Evolutionary conservation across 1,284 basidiomycete species (phyloP), one percentile per base, ranked within the genome.

Genomic region (Ustilago trichophora): DNA sequence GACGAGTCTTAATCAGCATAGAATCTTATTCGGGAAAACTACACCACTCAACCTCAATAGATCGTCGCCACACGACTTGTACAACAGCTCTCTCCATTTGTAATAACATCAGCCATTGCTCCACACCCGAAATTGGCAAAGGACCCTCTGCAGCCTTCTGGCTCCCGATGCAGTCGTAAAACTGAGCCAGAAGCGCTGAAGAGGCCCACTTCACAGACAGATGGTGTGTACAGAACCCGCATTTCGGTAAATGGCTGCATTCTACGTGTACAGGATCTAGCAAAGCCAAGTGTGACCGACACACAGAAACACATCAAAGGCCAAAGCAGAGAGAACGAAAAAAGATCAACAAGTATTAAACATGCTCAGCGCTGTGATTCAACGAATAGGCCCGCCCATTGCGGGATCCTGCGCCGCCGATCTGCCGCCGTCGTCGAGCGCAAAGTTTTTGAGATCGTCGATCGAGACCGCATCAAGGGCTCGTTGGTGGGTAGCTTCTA

Each of bases 401-500:
- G 65, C 49, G 4, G 65, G 58, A 33, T 68, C 58, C 33, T 43
- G 43, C 4, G 65, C 26, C 6, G n/a, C 15, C 32, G 4, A 29
- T 50, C 26, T 31, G 5, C 42, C 29, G 4, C 19, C 45, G 3
- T 49, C 54, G 9, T 72, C 58, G 1, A 65, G 11, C 0, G 64
- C 59, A 26, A 74, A 74, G 2, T 25, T 40, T 25, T 43, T 45
- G 15, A 74, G 42, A 21, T 74, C 72, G 7, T 74, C 65, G 31
- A 74, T 25, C 15, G 58, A 48, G 5, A 74, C 64, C 16, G 48
- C 43, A 21, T 60, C 58, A 4, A 74, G 36, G 2, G 67, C 72
- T 8, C 42, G 42, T 38, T 72, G 65, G 32, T 74, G 72, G 0
- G 72, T 74, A 1, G 72, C 58, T 12, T 66, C 55, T 15, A 74